Conservation (phyloP, 73 alveolate species). For the Paramecium pentaurelia region DNA sequence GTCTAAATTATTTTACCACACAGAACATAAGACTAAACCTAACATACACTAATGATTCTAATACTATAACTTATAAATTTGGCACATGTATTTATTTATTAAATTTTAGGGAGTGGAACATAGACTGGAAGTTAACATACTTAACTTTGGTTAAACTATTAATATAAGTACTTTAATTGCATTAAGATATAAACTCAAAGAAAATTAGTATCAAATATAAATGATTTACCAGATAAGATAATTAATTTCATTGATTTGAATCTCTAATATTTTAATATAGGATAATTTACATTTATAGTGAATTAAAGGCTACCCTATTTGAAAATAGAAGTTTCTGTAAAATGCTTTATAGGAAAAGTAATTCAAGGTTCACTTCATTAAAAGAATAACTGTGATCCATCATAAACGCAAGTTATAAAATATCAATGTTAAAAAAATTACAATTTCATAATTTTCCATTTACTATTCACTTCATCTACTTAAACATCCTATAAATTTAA, state of each 20-base stretch:
- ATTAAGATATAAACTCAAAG: neutral
- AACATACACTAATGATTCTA: neutral
- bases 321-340: neutral
- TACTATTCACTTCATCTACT: neutral
- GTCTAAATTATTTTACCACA: neutral
- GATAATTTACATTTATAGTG: neutral
- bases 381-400: neutral
- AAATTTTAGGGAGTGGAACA: neutral
- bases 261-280: neutral
- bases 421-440: no score
- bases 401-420: neutral
- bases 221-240: neutral
- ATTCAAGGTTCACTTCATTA: neutral
- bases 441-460: neutral
- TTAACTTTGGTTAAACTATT: neutral
- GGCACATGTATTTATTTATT: neutral
- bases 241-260: neutral
- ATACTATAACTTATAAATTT: neutral
- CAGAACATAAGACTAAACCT: neutral
- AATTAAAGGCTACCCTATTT: neutral
- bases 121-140: neutral
- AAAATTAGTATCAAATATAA: neutral
- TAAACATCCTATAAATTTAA: no score
- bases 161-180: neutral
- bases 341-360: neutral